Conservation (phyloP, 73 alveolate species). For the Blepharisma japonicum region DNA sequence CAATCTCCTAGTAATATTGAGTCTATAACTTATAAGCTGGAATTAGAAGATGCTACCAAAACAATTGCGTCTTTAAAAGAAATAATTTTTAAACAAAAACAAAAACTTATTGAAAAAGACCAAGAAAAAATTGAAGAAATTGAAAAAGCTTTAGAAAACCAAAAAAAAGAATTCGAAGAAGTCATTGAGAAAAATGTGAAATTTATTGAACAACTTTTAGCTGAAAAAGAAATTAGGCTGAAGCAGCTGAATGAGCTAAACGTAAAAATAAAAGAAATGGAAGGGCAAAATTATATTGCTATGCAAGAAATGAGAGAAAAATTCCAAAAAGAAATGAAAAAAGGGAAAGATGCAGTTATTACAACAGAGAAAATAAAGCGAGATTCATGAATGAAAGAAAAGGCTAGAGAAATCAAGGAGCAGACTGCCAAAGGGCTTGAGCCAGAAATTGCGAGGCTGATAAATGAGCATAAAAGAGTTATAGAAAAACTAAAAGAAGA, state of each 20-base stretch:
- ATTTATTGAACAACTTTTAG: slow-evolving; percentile 55
- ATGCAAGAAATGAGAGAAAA: slow-evolving; percentile 66
- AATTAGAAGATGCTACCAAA: slow-evolving; percentile 13
- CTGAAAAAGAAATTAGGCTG: slow-evolving; percentile 56
- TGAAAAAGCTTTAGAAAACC: background rate
- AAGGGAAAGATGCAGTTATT: slow-evolving; percentile 89
- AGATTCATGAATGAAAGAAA: slow-evolving; percentile 93
- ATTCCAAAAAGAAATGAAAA: slow-evolving; percentile 75
- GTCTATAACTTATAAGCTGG: background rate
- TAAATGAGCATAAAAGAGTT: slow-evolving; percentile 80
- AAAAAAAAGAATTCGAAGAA: slow-evolving; percentile 50
- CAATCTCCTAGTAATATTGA: too few species aligned
- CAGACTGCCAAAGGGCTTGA: slow-evolving; percentile 87
- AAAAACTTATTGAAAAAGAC: background rate
- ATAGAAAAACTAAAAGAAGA: slow-evolving; percentile 68
- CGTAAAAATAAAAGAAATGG: slow-evolving; percentile 63
- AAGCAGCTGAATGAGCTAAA: slow-evolving; percentile 56
- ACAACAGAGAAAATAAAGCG: slow-evolving; percentile 85
- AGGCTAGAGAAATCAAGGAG: slow-evolving; percentile 84
- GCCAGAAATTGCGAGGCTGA: slow-evolving; percentile 89
- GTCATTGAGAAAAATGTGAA: slow-evolving; percentile 55
- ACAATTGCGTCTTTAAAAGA: background rate
- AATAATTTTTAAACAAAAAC: background rate
- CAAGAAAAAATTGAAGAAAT: background rate
- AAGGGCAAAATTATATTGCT: slow-evolving; percentile 57